Base-by-base conservation (phyloP, 495 filamentous ascomycete species). In the Niebla homalea region DNA sequence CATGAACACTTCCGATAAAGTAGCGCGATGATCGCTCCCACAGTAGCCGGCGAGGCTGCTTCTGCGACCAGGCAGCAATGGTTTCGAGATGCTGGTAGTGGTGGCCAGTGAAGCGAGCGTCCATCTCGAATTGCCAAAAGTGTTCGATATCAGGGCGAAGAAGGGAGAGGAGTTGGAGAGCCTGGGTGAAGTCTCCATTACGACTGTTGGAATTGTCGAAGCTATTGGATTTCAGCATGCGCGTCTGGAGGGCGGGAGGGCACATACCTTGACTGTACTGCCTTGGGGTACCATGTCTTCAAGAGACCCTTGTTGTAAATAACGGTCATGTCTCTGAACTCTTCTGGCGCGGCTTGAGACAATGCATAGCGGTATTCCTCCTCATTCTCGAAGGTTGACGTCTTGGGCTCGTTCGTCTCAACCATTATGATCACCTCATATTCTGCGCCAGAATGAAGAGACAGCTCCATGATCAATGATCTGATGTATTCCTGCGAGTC, bases 41-140 rank as follows among this genome's bases (percentile, higher is more conserved):
- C 5, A 86, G 64, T 18, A 77, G 75, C 52, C 79, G 79, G 20
- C 85, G 68, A 0, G 84, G 84, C 56, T 84, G 77, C 36, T 69
- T 65, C 55, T 64, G 68, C 11, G 74, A 75, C 62, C 85, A 88
- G 2, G 71, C 54, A 11, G 64, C 56, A 12, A 85, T 55, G 47
- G 73, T 75, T 53, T 79, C 75, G 16, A 87, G 65, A 43, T 85
- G 71, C 55, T 85, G 76, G 60, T 87, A 87, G 60, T 78, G 70
- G 52, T 88, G 78, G 8, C 83, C 83, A 0, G 77, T 83, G 49
- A 78, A 76, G 19, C 85, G 75, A n/a, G 74, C 74, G 58, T 88
- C 83, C 60, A 83, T 73, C 55, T 87, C 83, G 71, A 81, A 80
- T 59, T 87, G 86, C 84, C 83, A 88, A 48, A 84, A 72, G 57